Percentiles rank a stretch among this genome's conserved stretches.
These are phyloP conservation scores for Amborella trichopoda DNA, from an alignment of 164 flowering plant genomes.

Conservation along the genomic window DNA sequence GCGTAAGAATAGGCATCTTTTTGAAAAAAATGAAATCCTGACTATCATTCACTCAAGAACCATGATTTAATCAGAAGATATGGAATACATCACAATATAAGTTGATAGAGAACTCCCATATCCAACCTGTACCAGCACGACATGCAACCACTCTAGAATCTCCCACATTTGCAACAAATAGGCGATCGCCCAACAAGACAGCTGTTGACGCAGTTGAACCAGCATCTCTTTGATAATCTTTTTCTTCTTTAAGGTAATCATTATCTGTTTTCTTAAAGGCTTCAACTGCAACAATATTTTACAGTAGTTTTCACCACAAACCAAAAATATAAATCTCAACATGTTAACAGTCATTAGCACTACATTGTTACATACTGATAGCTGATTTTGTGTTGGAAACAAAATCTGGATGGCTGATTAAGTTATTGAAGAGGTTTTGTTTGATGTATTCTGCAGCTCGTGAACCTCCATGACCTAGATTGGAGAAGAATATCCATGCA, in stretches of 20 bases:
- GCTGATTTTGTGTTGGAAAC: slow-evolving; percentile 90
- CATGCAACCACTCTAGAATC: slow-evolving; percentile 78
- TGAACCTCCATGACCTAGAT: slow-evolving; percentile 99
- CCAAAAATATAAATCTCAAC: too few relatives aligned
- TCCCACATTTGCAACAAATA: slow-evolving; percentile 82
- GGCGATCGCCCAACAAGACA: slow-evolving; percentile 37
- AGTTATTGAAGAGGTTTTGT: slow-evolving; percentile 82
- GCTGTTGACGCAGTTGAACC: slow-evolving; percentile 88
- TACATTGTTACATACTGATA: too few relatives aligned
- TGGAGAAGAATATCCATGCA: too few relatives aligned
- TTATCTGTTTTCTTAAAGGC: slow-evolving; percentile 54
- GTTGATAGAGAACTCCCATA: too few relatives aligned
- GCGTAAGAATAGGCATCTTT: too few relatives aligned
- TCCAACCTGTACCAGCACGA: slow-evolving; percentile 61
- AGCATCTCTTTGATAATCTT: slow-evolving; percentile 55
- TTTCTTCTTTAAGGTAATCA: slow-evolving; percentile 56
- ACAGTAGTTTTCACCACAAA: too few relatives aligned
- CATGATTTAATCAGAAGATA: too few relatives aligned
- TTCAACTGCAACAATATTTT: slow-evolving; percentile 73
- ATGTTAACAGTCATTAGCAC: too few relatives aligned
- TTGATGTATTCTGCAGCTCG: slow-evolving; percentile 97
- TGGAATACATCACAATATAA: too few relatives aligned
- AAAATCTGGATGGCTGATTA: slow-evolving; percentile 90
- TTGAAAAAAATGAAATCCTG: too few relatives aligned
- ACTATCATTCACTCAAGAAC: too few relatives aligned